A percentile compares a stretch with the other conserved stretches of the same genome.
Conservation (phyloP, 208 protist genomes). For the Crithidia expoeki region DNA sequence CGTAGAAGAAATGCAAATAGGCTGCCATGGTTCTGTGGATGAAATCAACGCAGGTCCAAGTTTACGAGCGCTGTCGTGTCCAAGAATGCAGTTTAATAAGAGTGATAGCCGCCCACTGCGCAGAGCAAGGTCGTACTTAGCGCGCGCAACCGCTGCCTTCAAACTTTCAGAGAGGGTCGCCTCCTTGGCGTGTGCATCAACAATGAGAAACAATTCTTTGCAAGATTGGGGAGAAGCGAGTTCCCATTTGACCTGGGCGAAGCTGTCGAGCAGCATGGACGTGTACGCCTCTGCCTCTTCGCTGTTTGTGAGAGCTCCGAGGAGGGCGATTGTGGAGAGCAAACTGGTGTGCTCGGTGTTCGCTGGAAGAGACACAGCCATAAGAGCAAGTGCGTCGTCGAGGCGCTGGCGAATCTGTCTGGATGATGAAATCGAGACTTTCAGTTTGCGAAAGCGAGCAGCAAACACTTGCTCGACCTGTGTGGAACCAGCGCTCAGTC, state of each 20-base stretch:
- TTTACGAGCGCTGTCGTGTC: slow-evolving; percentile 1
- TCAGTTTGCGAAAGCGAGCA: slow-evolving; percentile 24
- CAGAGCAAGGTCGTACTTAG: slow-evolving; percentile 63
- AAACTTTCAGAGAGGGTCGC: slow-evolving; percentile 22
- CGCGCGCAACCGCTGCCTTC: slow-evolving; percentile 30
- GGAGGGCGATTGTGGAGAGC: slow-evolving; percentile 51
- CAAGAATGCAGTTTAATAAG: slow-evolving; percentile 38
- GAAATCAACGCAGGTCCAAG: slow-evolving; percentile 11
- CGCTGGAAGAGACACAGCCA: slow-evolving; percentile 39
- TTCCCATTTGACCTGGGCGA: slow-evolving; percentile 44
- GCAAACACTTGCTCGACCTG: slow-evolving; percentile 33
- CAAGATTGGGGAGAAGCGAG: slow-evolving; percentile 49
- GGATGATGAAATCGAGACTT: slow-evolving; percentile 34
- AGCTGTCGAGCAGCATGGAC: slow-evolving; percentile 52
- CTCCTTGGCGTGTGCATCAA: slow-evolving; percentile 39
- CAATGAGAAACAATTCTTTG: slow-evolving; percentile 61
- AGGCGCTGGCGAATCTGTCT: slow-evolving; percentile 59
- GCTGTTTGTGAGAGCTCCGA: slow-evolving; percentile 30
- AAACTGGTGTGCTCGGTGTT: slow-evolving; percentile 27
- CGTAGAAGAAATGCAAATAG: slow-evolving; percentile 13
- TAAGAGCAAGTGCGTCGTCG: slow-evolving; percentile 45
- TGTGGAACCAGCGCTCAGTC: slow-evolving; percentile 9
- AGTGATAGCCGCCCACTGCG: slow-evolving; percentile 59
- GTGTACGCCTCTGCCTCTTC: slow-evolving; percentile 36
- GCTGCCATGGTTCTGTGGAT: background rate